phyloP scores from a whole-genome alignment of 495 filamentous ascomycete species.

The Talaromyces trachyspermus region DNA sequence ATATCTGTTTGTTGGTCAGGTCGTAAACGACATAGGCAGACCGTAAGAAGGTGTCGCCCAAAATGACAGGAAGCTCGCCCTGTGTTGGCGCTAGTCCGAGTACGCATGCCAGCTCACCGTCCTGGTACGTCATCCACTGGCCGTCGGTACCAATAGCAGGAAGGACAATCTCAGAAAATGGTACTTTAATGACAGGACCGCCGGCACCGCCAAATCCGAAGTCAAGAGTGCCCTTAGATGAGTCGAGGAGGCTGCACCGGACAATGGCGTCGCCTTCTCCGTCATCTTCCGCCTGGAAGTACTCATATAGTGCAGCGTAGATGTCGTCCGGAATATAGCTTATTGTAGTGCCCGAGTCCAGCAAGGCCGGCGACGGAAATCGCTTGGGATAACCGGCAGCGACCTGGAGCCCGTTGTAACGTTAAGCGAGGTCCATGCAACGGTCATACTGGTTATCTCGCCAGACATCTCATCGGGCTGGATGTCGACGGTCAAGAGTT shows the following conservation, averaged over 20 bases:
- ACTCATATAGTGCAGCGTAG: conserved; percentile 36
- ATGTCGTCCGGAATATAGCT: conserved; percentile 66
- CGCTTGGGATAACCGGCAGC: conserved; percentile 25
- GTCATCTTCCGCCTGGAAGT: conserved; percentile 52
- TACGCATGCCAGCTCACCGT: conserved; percentile 9
- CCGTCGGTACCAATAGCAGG: conserved; percentile 40
- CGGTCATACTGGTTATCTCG: conserved; percentile 51
- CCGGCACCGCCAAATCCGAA: conserved; percentile 41
- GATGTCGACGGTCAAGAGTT: conserved; percentile 3
- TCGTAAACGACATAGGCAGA: conserved; percentile 76
- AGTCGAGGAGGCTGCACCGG: conserved; percentile 58
- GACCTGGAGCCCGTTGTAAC: conserved; percentile 23
- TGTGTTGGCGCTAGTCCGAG: conserved; percentile 44
- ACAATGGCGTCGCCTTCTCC: conserved; percentile 46
- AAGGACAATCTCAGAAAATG: conserved; percentile 60
- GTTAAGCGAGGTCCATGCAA: conserved; percentile 48
- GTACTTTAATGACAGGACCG: conserved; percentile 50
- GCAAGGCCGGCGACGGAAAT: conserved; percentile 58
- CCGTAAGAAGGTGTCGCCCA: conserved; percentile 73
- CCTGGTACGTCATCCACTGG: conserved; percentile 7
- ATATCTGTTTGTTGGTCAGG: conserved; percentile 63
- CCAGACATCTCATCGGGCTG: conserved; percentile 9
- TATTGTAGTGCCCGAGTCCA: conserved; percentile 71
- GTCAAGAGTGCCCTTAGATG: conserved; percentile 56
- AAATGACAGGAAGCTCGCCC: conserved; percentile 46